phyloP scores from a whole-genome alignment of 805 yeast species.

The Ogataea philodendri region DNA sequence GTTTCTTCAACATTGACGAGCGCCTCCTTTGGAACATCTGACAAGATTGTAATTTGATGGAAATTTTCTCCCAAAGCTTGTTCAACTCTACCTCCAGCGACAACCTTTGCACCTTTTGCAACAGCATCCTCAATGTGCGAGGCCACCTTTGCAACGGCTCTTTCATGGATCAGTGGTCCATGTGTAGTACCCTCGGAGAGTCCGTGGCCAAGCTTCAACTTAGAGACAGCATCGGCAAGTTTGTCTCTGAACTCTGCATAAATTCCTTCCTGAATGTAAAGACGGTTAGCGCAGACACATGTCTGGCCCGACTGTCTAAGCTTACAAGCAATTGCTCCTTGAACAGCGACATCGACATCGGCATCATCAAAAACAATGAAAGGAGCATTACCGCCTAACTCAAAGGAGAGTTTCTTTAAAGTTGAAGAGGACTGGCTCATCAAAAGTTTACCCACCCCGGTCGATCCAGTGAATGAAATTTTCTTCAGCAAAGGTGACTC shows the following conservation, averaged over 20 bases:
- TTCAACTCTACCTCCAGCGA: slow-evolving; percentile 58
- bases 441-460: slow-evolving; percentile 66
- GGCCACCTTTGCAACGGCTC: slow-evolving; percentile 60
- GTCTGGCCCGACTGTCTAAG: slow-evolving; percentile 80
- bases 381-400: slow-evolving; percentile 82
- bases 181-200: slow-evolving; percentile 58
- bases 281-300: slow-evolving; percentile 75
- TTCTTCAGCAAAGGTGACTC: slow-evolving; percentile 57
- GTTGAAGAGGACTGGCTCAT: slow-evolving; percentile 61
- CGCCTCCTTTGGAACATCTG: slow-evolving; percentile 59
- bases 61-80: slow-evolving; percentile 59
- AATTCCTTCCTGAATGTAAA: slow-evolving; percentile 62
- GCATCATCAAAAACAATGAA: slow-evolving; percentile 75
- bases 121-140: slow-evolving; percentile 66
- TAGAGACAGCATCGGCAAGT: slow-evolving; percentile 45
- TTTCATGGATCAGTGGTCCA: slow-evolving; percentile 70
- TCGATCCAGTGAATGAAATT: slow-evolving; percentile 77
- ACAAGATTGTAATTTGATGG: slow-evolving; percentile 65
- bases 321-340: slow-evolving; percentile 64
- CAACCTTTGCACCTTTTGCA: slow-evolving; percentile 59
- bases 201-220: slow-evolving; percentile 61
- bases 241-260: slow-evolving; percentile 58
- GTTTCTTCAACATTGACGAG: slow-evolving; percentile 66
- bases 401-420: slow-evolving; percentile 68
- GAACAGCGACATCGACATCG: slow-evolving; percentile 61